Evolutionary conservation across 176 grass and related monocot genomes (phyloP), one percentile per base, ranked within the genome.

Genomic region (Avena insularis): DNA sequence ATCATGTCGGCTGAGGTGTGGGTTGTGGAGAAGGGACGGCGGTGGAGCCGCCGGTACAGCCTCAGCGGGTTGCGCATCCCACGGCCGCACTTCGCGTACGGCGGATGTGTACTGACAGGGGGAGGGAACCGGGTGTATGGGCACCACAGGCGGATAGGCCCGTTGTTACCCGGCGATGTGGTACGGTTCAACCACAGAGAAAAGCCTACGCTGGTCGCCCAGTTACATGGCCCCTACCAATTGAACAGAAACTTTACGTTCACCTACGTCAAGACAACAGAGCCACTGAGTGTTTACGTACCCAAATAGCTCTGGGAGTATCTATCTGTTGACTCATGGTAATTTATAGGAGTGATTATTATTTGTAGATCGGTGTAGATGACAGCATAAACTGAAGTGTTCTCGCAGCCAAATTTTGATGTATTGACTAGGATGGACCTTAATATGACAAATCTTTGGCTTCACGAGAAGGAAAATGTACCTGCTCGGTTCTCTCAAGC

Each of bases 401-500:
- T 23, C 23, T 23, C 23, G 23, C 23, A 23, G 23, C 23, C 23
- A 23, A 23, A 23, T 23, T 23, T 23, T 23, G 23, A 75, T 77
- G 89, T 80, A 77, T 65, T 87, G 79, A 83, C 43, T 21, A 80
- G 79, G 82, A 98, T 96, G 97, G 90, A 96, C 86, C 87, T 90
- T 71, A 91, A 89, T 85, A 93, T 87, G 89, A 71, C 56, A 87
- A 85, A 95, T 71, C 69, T 92, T 79, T 89, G 87, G 70, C 84
- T 91, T 81, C 59, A 47, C 83, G 77, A 82, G 58, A 86, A 85
- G 56, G 86, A 90, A 88, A 27, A 83, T 80, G 60, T 78, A 23
- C 25, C 43, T 19, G 46, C 49, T 48, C 70, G 86, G 85, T 36
- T 87, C 80, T 74, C 80, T 16, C 91, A 95, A 60, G 68, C 33